Percentiles rank a stretch among this genome's conserved stretches.
phyloP scores from a whole-genome alignment of 768 basidiomycete genomes.

The Panaeolus papilionaceus region DNA sequence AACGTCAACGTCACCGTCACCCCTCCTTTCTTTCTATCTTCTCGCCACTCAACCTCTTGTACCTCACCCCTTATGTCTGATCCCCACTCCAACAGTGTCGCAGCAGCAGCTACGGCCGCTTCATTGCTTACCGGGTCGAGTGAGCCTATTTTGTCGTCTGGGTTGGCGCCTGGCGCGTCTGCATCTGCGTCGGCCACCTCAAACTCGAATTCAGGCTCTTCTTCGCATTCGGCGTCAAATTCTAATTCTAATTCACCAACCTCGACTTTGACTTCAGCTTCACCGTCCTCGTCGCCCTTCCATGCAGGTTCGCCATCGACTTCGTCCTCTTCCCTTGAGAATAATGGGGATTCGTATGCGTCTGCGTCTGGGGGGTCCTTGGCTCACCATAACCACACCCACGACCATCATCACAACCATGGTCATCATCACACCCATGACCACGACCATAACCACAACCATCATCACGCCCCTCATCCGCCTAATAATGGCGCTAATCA shows the following conservation, averaged over 20 bases:
- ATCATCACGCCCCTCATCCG: constrained; percentile 43
- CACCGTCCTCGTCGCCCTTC: constrained; percentile 1
- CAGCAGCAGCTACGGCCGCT: constrained; percentile 91
- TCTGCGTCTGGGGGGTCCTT: background rate
- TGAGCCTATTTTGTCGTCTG: constrained; percentile 65
- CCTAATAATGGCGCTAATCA: constrained; percentile 38
- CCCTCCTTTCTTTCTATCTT: too few relatives aligned
- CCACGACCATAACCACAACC: background rate
- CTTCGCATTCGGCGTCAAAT: constrained; percentile 40
- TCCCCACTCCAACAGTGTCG: constrained; percentile 58
- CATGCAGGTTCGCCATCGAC: background rate
- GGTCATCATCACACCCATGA: constrained; percentile 42
- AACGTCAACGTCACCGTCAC: too few relatives aligned
- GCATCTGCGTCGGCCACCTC: background rate
- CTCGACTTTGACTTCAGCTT: constrained; percentile 43
- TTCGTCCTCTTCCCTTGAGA: background rate
- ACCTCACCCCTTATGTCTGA: too few relatives aligned
- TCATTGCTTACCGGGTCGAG: constrained; percentile 80
- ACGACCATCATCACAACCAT: constrained; percentile 37
- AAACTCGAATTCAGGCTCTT: constrained; percentile 30
- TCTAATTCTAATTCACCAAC: background rate
- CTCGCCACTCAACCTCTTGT: too few relatives aligned
- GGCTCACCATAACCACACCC: background rate
- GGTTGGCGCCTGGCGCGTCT: constrained; percentile 46
- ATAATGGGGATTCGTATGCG: background rate